Percentiles rank a stretch among this genome's conserved stretches.
phyloP scores from a whole-genome alignment of 169 alveolate genomes.

The Cryptosporidium baileyi region DNA sequence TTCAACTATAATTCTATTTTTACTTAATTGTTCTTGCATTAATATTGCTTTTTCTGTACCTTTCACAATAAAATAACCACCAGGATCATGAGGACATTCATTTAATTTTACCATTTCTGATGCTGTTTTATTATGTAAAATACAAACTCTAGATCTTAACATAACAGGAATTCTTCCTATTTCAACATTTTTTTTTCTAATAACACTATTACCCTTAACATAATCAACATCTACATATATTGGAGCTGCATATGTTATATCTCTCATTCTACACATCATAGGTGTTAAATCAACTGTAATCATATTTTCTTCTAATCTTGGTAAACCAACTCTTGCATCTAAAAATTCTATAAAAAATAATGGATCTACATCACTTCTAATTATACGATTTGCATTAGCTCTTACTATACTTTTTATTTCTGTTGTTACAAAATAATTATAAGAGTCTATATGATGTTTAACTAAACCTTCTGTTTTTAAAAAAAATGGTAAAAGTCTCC shows the following conservation, averaged over 20 bases:
- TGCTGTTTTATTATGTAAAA: slow-evolving; percentile 76
- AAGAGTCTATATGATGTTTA: slow-evolving; percentile 93
- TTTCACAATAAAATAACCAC: slow-evolving; percentile 98
- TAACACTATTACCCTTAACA: slow-evolving; percentile 88
- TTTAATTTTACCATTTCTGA: slow-evolving; percentile 80
- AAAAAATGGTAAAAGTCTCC: slow-evolving; percentile 92
- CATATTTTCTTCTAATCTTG: slow-evolving; percentile 87
- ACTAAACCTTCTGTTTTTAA: slow-evolving; percentile 91
- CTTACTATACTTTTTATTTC: slow-evolving; percentile 90
- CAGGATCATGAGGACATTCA: slow-evolving; percentile 94
- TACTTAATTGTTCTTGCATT: slow-evolving; percentile 97
- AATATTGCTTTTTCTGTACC: slow-evolving; percentile 98
- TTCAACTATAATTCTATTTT: slow-evolving; percentile 98
- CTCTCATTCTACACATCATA: slow-evolving; percentile 95
- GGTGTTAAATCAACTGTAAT: slow-evolving; percentile 88
- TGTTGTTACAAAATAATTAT: slow-evolving; percentile 88
- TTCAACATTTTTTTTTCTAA: slow-evolving; percentile 84
- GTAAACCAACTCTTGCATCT: slow-evolving; percentile 88
- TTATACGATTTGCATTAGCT: slow-evolving; percentile 87
- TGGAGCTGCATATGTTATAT: slow-evolving; percentile 97
- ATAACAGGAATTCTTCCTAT: slow-evolving; percentile 97
- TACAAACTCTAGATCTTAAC: slow-evolving; percentile 93
- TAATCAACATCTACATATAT: slow-evolving; percentile 94
- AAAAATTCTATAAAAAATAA: slow-evolving; percentile 84
- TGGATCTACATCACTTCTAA: slow-evolving; percentile 87